These are phyloP conservation scores for Lippia alba DNA, from an alignment of 305 asterid species.

Conservation along the genomic window DNA sequence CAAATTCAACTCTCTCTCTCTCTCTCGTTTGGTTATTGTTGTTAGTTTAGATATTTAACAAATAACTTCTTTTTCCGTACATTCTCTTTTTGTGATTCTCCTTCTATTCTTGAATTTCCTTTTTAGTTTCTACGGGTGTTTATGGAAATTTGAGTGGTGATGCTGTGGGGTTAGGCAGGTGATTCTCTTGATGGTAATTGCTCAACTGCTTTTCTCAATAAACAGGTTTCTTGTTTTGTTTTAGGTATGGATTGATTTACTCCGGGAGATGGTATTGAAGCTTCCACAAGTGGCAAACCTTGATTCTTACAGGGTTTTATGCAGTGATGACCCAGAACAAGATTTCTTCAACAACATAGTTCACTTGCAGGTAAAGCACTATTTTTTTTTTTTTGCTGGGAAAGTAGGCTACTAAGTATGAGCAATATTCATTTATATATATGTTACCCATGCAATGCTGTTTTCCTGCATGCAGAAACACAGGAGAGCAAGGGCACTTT, in stretches of 20 bases:
- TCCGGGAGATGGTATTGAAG: constrained; percentile 87
- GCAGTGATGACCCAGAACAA: constrained; percentile 84
- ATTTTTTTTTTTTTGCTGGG: constrained; percentile 8
- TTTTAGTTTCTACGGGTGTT: constrained; percentile 1
- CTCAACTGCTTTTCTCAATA: constrained; percentile 15
- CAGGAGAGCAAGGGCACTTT: constrained; percentile 87
- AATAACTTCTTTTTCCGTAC: not conserved
- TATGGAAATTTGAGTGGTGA: constrained; percentile 2
- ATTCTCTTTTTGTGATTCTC: not conserved
- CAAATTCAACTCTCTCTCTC: not conserved
- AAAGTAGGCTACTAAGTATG: constrained; percentile 6
- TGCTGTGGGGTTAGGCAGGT: not conserved
- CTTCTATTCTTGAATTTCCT: not conserved
- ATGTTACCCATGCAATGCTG: constrained; percentile 25
- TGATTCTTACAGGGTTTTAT: constrained; percentile 63
- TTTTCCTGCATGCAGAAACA: constrained; percentile 70
- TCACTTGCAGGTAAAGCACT: constrained; percentile 79
- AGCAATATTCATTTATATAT: constrained; percentile 8
- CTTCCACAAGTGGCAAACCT: constrained; percentile 74
- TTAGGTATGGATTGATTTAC: constrained; percentile 93
- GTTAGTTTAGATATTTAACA: constrained; percentile 17
- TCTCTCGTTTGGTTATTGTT: not conserved
- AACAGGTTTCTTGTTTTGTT: constrained; percentile 33
- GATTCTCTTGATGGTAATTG: constrained; percentile 14
- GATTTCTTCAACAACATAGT: constrained; percentile 84